Evolutionary conservation across 805 yeast species (phyloP), one percentile per base, ranked within the genome.

Genomic region (Pichia membranifaciens): DNA sequence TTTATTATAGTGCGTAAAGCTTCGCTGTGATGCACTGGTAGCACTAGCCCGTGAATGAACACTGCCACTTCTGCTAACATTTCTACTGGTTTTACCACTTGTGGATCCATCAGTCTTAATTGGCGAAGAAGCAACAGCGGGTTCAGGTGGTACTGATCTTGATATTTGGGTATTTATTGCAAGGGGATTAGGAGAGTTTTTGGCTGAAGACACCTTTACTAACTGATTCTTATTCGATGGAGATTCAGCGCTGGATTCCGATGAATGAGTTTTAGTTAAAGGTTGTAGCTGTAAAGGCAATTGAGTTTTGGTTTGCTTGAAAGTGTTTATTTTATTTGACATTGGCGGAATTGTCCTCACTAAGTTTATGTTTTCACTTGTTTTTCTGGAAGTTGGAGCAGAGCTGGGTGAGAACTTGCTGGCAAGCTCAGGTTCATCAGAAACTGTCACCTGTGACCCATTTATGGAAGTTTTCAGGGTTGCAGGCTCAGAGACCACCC

Each of bases 401-500:
- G 50, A 47, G 17, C 29, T 25, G 7, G 29, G 29, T 8, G 29
- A 25, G 7, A 25, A 7, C 29, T 10, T 25, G 29, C 29, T 25
- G 10, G 10, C 10, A 25, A 10, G 7, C 10, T 25, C 29, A 25
- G 7, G 10, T 25, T 25, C 29, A 10, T 25, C 10, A 25, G 7
- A 7, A 25, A 10, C 7, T 25, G 49, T 41, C 16, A 40, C 34
- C 13, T 18, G 20, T 15, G 18, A 22, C n/a, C 16, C 28, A 5
- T 5, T 32, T n/a, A 2, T 9, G n/a, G 6, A 25, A 12, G 23
- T 36, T 36, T 25, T 36, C 8, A 16, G 17, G 10, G 42, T 22
- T n/a, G 20, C n/a, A 25, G 51, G 44, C 21, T 44, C 48, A 12
- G 51, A 48, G 10, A 39, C 44, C 5, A 44, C 22, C n/a, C 48